A percentile compares a stretch with the other conserved stretches of the same genome.
phyloP scores from a whole-genome alignment of 192 early-diverging fungal species.

The Phycomyces nitens region DNA sequence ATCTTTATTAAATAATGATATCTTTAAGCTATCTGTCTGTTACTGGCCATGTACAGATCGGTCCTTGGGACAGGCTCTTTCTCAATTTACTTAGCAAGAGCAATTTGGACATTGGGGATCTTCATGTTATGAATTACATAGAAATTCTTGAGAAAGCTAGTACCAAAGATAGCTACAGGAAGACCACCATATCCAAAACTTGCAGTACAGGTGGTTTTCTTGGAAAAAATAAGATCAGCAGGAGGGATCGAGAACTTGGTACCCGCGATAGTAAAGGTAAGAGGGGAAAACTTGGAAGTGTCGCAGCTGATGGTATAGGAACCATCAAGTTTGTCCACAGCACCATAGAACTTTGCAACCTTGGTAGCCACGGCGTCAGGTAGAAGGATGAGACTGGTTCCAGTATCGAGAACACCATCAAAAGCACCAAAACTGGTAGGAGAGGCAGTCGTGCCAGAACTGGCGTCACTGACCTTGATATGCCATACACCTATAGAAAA shows the following conservation, averaged over 20 bases:
- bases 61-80: no score
- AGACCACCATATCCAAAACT: conserved; percentile 35
- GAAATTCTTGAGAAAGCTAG: conserved; percentile 64
- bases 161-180: conserved; percentile 54
- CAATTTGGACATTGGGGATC: conserved; percentile 55
- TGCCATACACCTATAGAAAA: conserved; percentile 18
- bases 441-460: not conserved
- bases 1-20: no score
- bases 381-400: conserved; percentile 38
- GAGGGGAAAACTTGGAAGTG: conserved; percentile 19
- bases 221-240: conserved; percentile 34
- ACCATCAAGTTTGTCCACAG: conserved; percentile 20
- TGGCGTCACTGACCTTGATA: conserved; percentile 15
- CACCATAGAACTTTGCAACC: conserved; percentile 14
- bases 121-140: conserved; percentile 65
- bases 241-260: conserved; percentile 36
- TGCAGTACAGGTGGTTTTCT: conserved; percentile 6
- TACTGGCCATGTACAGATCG: no score
- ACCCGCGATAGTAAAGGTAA: conserved; percentile 36
- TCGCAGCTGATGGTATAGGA: conserved; percentile 20
- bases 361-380: conserved; percentile 14
- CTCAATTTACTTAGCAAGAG: conserved; percentile 30
- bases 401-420: conserved; percentile 43
- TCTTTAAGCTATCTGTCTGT: no score
- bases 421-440: not conserved